These are phyloP conservation scores for Hymenotorrendiella dingleyae DNA, from an alignment of 2,329 filamentous ascomycete species.

Conservation along the genomic window DNA sequence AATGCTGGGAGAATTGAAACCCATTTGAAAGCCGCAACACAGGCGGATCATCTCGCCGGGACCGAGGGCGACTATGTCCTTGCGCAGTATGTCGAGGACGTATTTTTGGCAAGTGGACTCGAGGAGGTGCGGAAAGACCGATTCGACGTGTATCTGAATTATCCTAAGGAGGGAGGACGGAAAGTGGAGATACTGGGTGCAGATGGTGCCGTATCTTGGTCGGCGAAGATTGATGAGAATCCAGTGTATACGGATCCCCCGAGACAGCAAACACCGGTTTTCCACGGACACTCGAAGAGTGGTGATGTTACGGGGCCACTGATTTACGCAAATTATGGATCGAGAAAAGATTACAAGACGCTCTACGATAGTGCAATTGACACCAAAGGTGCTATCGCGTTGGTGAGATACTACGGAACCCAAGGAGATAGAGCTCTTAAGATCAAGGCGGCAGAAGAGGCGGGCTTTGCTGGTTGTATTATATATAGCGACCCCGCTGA, in stretches of 20 bases:
- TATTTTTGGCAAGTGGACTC: slow-evolving; percentile 66
- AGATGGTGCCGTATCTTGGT: slow-evolving; percentile 62
- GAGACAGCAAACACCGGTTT: slow-evolving; percentile 67
- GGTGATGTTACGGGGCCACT: slow-evolving; percentile 82
- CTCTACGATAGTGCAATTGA: slow-evolving; percentile 67
- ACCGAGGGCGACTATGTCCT: slow-evolving; percentile 86
- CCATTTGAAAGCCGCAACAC: slow-evolving; percentile 70
- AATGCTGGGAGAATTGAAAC: slow-evolving; percentile 65
- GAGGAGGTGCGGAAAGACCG: slow-evolving; percentile 72
- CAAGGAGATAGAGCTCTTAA: slow-evolving; percentile 72
- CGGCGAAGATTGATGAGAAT: slow-evolving; percentile 78
- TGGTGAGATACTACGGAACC: slow-evolving; percentile 75
- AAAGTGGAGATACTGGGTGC: slow-evolving; percentile 73
- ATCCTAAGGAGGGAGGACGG: slow-evolving; percentile 70
- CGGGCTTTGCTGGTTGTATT: slow-evolving; percentile 80
- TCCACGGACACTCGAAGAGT: slow-evolving; percentile 83
- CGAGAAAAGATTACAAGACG: slow-evolving; percentile 71
- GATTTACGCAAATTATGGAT: slow-evolving; percentile 90
- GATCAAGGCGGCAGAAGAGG: slow-evolving; percentile 81
- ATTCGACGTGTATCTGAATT: slow-evolving; percentile 89
- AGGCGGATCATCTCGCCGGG: slow-evolving; percentile 87
- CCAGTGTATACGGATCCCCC: slow-evolving; percentile 56
- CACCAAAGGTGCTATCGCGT: slow-evolving; percentile 71
- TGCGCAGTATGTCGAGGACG: slow-evolving; percentile 75
- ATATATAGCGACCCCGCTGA: slow-evolving; percentile 89